These are phyloP conservation scores for Camellia oleifera DNA, from an alignment of 179 eudicot genomes.

Conservation along the genomic window DNA sequence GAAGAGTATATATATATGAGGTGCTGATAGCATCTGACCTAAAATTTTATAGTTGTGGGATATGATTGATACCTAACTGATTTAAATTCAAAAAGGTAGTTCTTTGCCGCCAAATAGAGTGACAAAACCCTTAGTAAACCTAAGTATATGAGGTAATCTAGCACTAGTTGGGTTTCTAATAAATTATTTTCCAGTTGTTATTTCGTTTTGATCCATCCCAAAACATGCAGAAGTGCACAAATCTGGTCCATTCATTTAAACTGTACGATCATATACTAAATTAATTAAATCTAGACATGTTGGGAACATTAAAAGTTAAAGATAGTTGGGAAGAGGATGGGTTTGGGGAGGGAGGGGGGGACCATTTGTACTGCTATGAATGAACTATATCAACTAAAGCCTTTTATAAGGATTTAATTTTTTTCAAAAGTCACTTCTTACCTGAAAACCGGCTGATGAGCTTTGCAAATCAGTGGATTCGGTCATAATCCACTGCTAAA, in stretches of 20 bases:
- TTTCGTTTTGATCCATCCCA: constrained; percentile 8
- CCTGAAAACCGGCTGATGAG: not conserved
- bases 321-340: not conserved
- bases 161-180: constrained; percentile 7
- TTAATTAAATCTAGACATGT: constrained; percentile 7
- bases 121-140: not conserved
- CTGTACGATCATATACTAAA: not conserved
- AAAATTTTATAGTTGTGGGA: not conserved
- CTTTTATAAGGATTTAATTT: not conserved
- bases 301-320: constrained; percentile 11
- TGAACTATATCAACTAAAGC: not conserved
- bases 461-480: constrained; percentile 12
- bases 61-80: not conserved
- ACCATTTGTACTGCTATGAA: constrained; percentile 5
- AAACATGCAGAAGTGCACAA: constrained; percentile 10
- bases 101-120: not conserved
- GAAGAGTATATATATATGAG: too few species aligned
- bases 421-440: not conserved
- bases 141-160: not conserved
- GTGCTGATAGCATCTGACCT: not conserved
- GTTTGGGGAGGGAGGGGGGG: constrained; percentile 6
- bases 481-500: constrained; percentile 5
- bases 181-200: constrained; percentile 6
- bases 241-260: not conserved
- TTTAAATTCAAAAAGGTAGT: not conserved